phyloP scores from a whole-genome alignment of 768 basidiomycete species.

The Lactarius trivialis region DNA sequence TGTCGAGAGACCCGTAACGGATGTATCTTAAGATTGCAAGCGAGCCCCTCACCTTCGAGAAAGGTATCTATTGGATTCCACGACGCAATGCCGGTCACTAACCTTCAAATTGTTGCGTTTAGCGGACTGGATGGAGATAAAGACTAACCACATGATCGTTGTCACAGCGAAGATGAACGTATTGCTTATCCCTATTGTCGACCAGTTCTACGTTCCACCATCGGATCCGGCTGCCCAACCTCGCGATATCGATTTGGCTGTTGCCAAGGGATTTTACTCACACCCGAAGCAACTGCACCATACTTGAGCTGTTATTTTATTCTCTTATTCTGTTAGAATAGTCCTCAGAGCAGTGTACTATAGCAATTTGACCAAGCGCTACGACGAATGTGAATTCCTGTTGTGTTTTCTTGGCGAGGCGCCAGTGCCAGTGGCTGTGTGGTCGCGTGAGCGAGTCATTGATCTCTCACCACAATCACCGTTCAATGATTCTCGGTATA shows the following conservation, averaged over 20 bases:
- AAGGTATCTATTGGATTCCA: constrained; percentile 44
- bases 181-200: constrained; percentile 88
- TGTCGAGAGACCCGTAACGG: neutral
- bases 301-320: neutral
- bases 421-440: neutral
- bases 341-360: neutral
- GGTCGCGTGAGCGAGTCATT: neutral
- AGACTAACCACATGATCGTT: constrained; percentile 91
- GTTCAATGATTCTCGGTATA: neutral
- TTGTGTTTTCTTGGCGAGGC: neutral
- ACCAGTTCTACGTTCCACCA: constrained; percentile 87
- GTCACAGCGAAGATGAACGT: constrained; percentile 96
- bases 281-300: constrained; percentile 31
- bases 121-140: constrained; percentile 99
- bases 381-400: too few relatives aligned
- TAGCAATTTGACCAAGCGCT: neutral
- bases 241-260: constrained; percentile 77
- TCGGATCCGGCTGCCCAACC: constrained; percentile 66
- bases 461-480: neutral
- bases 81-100: neutral
- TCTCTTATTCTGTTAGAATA: neutral
- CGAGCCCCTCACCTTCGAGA: constrained; percentile 94
- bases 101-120: neutral
- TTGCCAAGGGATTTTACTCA: constrained; percentile 73
- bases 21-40: constrained; percentile 56